phyloP scores from a whole-genome alignment of 495 filamentous ascomycete genomes.

The Penicillium roqueforti region DNA sequence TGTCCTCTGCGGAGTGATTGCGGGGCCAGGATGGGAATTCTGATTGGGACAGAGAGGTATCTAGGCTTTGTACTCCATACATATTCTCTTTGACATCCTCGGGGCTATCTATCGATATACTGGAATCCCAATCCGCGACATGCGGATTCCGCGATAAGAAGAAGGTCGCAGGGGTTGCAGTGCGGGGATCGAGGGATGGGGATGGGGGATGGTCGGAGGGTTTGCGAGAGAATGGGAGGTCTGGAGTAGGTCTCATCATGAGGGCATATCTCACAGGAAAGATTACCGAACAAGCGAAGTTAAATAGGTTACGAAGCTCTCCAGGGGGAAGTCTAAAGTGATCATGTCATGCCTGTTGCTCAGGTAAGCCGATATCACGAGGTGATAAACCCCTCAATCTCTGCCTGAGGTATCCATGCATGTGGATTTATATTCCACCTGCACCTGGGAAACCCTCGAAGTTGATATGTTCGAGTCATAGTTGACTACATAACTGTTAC shows the following conservation, averaged over 20 bases:
- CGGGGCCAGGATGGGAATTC: conserved; percentile 12
- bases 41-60: conserved; percentile 46
- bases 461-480: neutral
- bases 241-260: conserved; percentile 41
- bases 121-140: conserved; percentile 26
- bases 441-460: neutral
- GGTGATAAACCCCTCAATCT: neutral
- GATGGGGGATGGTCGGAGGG: conserved; percentile 28
- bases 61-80: conserved; percentile 63
- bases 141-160: conserved; percentile 39
- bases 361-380: conserved; percentile 5
- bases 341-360: conserved; percentile 5
- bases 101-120: conserved; percentile 21
- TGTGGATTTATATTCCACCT: neutral
- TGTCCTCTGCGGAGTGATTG: conserved; percentile 7
- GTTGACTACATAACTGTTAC: too few relatives aligned
- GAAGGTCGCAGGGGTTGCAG: conserved; percentile 42
- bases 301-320: neutral
- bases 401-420: conserved; percentile 3
- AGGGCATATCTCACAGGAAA: neutral
- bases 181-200: conserved; percentile 40
- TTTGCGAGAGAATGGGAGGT: conserved; percentile 35
- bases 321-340: neutral
- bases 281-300: neutral
- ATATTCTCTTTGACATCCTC: conserved; percentile 38